Base-by-base conservation (phyloP, 2,329 filamentous ascomycete genomes). In the Fusarium transvaalense region DNA sequence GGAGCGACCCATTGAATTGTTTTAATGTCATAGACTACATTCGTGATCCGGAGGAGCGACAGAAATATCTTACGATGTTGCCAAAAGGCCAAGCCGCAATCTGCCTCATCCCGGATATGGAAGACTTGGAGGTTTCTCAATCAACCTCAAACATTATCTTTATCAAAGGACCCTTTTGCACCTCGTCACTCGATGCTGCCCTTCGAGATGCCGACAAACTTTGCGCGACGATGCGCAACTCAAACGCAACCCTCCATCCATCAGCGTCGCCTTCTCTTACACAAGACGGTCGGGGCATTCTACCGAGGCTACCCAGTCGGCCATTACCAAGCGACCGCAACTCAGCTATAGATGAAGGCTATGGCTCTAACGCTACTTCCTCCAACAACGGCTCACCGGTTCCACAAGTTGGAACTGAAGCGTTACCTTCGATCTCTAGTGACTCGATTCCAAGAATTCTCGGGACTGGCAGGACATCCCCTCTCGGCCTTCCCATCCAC, bases 11-110 rank as follows among this genome's bases (percentile, higher is more conserved):
- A 0, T 25, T 61, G 12, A 42, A 66, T 7, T 61, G 51, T 27
- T 51, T 74, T 8, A 35, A 57, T 3, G 35, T 74, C 8, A 10
- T 72, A 27, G 67, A 74, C 41, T 64, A 57, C 19, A n/a, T 42
- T 2, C 14, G 48, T 3, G 41, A 72, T 5, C 0, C 29, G 2
- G n/a, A 68, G 2, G 37, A 69, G 27, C 64, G 54, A 10, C 57
- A 23, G 14, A 31, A 1, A 2, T 47, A 64, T 2, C 15, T 64
- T 0, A 50, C 67, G 1, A 53, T 10, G 10, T 19, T 74, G 2
- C 61, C 62, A 0, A 17, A 27, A 5, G 38, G 15, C 2, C 65
- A 71, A 10, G 48, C 66, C 10, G 71, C 59, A 0, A 45, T 74
- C 1, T 74, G 72, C 14, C 52, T 71, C 0, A 17, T 74, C 6